Evolutionary conservation across 805 yeast genomes (phyloP), one percentile per base, ranked within the genome.

Genomic region (Metschnikowia aberdeeniae): DNA sequence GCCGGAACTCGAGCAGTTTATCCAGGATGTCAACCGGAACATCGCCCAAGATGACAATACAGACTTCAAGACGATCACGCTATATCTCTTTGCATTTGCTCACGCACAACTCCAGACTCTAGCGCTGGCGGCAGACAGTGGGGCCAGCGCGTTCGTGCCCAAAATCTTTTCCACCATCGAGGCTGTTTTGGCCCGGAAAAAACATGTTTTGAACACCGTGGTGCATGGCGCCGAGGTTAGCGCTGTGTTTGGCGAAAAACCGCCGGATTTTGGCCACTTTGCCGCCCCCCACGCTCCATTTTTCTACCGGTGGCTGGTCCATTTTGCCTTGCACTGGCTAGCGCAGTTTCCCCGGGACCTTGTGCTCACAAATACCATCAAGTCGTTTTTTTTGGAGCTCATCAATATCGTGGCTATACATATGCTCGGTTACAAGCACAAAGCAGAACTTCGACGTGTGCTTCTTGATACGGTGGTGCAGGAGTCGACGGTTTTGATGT

Each of bases 21-120:
- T 71, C 17, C 53, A 59, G 28, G 76, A 70, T 44, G 62, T 71
- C 27, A 59, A 61, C 36, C 51, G 44, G 28, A 64, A 66, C 44
- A 58, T 68, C 39, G 55, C 57, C 35, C 50, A 55, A 38, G 67
- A 63, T 42, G 44, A 38, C 1, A 41, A 36, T 19, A 60, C 70
- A 9, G 72, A 71, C 51, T 70, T 68, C 53, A 65, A 62, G 43
- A 64, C 62, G 41, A 51, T 70, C 41, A 47, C 60, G 14, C 53
- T 68, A 7, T 68, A 62, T 47, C 55, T 71, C 19, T 60, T 68
- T 43, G 59, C 62, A 13, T 68, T 68, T 47, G 54, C 68, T 32
- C 53, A 62, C 40, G 60, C 59, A 20, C 55, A 58, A 37, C 55
- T 66, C 9, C 29, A 40, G 4, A 27, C 22, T 5, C 33, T 49